Conservation (phyloP, 1,284 basidiomycete species). For the Vanrija sp. region DNA sequence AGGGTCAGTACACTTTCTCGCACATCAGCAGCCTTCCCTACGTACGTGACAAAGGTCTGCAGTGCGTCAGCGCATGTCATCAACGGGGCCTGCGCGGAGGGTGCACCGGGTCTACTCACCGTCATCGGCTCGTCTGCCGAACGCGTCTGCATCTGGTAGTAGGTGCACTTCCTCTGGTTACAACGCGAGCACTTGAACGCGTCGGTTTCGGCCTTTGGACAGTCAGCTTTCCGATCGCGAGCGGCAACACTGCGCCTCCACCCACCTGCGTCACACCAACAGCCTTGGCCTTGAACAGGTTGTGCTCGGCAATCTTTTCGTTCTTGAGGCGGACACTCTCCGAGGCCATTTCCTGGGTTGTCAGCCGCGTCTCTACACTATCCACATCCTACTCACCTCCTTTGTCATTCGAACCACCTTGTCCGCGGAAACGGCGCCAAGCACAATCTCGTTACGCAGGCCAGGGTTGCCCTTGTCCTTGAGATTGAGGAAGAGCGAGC, state of each 20-base stretch:
- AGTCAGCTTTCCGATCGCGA: not conserved
- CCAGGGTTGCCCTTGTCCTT: conserved; percentile 93
- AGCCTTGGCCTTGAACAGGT: conserved; percentile 86
- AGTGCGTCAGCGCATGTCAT: conserved; percentile 3
- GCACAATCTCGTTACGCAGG: conserved; percentile 76
- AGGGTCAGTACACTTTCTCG: conserved; percentile 12
- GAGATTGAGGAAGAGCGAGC: conserved; percentile 85
- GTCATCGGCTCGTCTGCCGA: conserved; percentile 98
- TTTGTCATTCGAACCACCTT: conserved; percentile 77
- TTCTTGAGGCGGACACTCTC: conserved; percentile 82
- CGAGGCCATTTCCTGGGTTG: conserved; percentile 83
- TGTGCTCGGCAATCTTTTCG: conserved; percentile 76
- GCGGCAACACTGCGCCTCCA: not conserved
- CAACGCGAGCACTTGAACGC: conserved; percentile 96
- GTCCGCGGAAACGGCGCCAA: conserved; percentile 68
- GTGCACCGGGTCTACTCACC: conserved; percentile 52
- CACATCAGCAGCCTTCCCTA: conserved; percentile 13
- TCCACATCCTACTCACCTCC: conserved; percentile 54
- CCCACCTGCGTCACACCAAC: conserved; percentile 70
- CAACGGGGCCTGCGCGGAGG: no score
- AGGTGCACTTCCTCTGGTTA: conserved; percentile 85
- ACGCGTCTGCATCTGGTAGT: conserved; percentile 90
- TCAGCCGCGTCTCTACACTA: not conserved
- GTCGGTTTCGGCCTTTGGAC: conserved; percentile 76
- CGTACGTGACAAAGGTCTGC: conserved; percentile 62